These are phyloP conservation scores for Cylindricascospora bacillispora DNA, from an alignment of 1,139 yeast species.

Conservation along the genomic window DNA sequence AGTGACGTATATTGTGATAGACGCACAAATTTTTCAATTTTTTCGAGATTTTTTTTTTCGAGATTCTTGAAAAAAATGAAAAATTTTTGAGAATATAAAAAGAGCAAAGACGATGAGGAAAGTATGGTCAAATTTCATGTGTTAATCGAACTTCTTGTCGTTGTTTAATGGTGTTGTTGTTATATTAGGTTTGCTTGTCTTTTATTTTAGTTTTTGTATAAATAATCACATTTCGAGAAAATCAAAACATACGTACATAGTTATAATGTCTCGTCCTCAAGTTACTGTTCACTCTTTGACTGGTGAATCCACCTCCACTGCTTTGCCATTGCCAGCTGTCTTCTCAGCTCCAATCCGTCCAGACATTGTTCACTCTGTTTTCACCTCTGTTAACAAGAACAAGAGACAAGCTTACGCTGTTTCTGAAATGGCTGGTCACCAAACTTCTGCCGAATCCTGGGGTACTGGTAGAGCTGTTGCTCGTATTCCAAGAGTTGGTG, in stretches of 20 bases:
- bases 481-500: conserved; percentile 99
- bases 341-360: conserved; percentile 99
- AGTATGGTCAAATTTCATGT: no score
- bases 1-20: no score
- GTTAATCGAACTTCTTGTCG: no score
- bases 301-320: conserved; percentile 78
- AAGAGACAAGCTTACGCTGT: conserved; percentile 99
- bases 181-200: neutral
- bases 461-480: conserved; percentile 99
- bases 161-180: neutral
- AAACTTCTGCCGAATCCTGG: conserved; percentile 99
- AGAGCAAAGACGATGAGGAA: no score
- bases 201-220: neutral
- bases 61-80: no score
- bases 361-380: conserved; percentile 97
- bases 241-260: no score
- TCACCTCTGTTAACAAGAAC: conserved; percentile 98
- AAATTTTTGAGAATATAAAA: no score
- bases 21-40: no score
- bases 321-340: conserved; percentile 94
- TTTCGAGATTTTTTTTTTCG: no score
- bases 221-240: no score
- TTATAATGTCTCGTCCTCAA: conserved; percentile 81
- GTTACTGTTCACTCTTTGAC: conserved; percentile 84
- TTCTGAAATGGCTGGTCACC: conserved; percentile 98